Evolutionary conservation across 306 rosid genomes (phyloP).

Genomic region (Aeschynomene evenia): DNA sequence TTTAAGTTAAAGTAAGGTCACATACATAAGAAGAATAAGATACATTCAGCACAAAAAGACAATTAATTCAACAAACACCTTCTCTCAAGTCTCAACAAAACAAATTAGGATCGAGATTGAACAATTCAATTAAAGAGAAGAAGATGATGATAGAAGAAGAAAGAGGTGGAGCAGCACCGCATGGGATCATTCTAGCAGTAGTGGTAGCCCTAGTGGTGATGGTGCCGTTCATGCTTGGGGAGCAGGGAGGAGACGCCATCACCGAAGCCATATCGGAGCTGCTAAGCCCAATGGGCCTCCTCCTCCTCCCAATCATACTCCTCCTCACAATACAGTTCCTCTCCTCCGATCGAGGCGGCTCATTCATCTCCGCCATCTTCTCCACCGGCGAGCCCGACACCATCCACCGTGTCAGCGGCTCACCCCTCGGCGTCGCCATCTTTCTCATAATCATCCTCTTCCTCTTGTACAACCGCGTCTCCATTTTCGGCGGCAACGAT

Average conservation of each 20-base stretch:
- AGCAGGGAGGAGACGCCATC: constrained; percentile 75
- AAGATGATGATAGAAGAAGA: constrained; percentile 59
- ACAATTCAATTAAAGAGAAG: no score
- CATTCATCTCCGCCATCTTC: constrained; percentile 62
- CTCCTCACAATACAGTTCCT: constrained; percentile 85
- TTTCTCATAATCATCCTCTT: constrained; percentile 60
- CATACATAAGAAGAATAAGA: neutral
- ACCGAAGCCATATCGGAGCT: constrained; percentile 74
- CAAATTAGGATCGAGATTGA: no score
- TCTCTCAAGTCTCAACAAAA: no score
- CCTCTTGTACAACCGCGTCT: constrained; percentile 63
- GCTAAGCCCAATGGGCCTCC: constrained; percentile 75
- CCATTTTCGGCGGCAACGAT: constrained; percentile 78
- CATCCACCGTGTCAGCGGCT: constrained; percentile 78
- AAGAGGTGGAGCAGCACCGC: constrained; percentile 70
- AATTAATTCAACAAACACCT: neutral
- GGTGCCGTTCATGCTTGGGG: constrained; percentile 67
- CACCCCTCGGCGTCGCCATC: constrained; percentile 85
- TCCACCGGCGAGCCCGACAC: constrained; percentile 83
- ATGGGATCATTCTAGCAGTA: constrained; percentile 61
- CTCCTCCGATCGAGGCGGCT: constrained; percentile 85
- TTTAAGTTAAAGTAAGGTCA: neutral
- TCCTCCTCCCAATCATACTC: constrained; percentile 79
- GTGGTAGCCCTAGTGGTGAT: constrained; percentile 61
- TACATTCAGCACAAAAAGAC: neutral